Percentiles rank a stretch among this genome's conserved stretches.
Evolutionary conservation across 2,329 filamentous ascomycete species (phyloP).

Genomic region (Fusarium oligoseptatum): DNA sequence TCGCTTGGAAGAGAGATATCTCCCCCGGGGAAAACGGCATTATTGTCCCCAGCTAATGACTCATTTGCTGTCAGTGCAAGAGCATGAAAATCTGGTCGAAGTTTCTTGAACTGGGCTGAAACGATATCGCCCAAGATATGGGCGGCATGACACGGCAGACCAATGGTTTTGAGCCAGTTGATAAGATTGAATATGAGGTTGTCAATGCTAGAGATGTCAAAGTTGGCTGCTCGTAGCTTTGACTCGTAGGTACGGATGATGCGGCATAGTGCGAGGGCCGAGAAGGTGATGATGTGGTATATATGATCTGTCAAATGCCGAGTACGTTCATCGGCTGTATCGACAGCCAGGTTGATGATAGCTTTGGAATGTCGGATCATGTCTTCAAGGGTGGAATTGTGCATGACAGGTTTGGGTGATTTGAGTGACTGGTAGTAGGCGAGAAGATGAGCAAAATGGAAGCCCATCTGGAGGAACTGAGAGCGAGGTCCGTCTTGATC

Average conservation of each 20-base stretch:
- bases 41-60: neutral
- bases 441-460: slow-evolving; percentile 46
- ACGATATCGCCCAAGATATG: slow-evolving; percentile 45
- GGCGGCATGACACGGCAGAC: slow-evolving; percentile 42
- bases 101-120: slow-evolving; percentile 36
- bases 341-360: slow-evolving; percentile 48
- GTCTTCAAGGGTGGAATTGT: slow-evolving; percentile 29
- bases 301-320: slow-evolving; percentile 49
- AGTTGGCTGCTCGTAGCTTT: slow-evolving; percentile 19
- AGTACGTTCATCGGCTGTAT: slow-evolving; percentile 46
- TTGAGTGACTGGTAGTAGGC: slow-evolving; percentile 42
- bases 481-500: slow-evolving; percentile 44
- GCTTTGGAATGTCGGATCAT: slow-evolving; percentile 41
- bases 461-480: slow-evolving; percentile 49
- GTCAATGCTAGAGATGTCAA: slow-evolving; percentile 34
- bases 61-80: neutral
- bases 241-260: slow-evolving; percentile 42
- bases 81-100: slow-evolving; percentile 29
- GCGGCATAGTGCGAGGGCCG: slow-evolving; percentile 42
- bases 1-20: slow-evolving; percentile 15
- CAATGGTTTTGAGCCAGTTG: slow-evolving; percentile 43
- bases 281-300: slow-evolving; percentile 47
- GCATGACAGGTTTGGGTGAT: slow-evolving; percentile 25
- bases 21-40: neutral
- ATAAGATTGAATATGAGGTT: slow-evolving; percentile 34